Base-by-base conservation (phyloP, 2,329 filamentous ascomycete species). In the Fusarium sp. region DNA sequence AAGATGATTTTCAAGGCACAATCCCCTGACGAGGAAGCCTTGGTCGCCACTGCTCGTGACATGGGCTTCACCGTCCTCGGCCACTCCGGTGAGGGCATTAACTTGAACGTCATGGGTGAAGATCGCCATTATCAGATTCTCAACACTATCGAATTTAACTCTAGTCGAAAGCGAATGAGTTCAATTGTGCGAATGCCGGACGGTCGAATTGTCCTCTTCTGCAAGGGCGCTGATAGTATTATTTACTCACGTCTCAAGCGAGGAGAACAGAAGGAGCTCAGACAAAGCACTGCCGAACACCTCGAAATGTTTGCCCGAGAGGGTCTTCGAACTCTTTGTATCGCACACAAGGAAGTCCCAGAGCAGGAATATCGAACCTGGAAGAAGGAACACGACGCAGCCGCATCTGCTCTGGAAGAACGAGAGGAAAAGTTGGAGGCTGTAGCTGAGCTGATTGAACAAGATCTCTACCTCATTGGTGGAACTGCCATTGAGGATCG, bases 401-500 rank as follows among this genome's bases (percentile, higher is more conserved):
- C 97, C 2, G 93, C 96, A 11, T 88, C 93, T 4, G 89, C 96
- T 6, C 87, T 99, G 47, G 88, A 92, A 38, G 88, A 97, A 58
- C 92, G 96, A 75, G 97, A 99, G 76, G 93, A 97, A 73, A 98
- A 97, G 80, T 83, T 99, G 31, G 96, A 99, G 78, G 89, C 90
- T 64, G 92, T 97, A 15, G 92, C 96, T 5, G 95, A 97, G 77
- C 85, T 89, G 62, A 98, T 99, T 67, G 96, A 99, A 80, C 92
- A 94, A 67, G 91, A 98, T 17, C 86, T 99, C 8, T 93, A 88
- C 59, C 87, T 99, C 8, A 82, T 99, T 22, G 96, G 96, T 65
- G 96, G 96, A 45, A 99, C 96, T 19, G 96, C 96, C 42, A 99
- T 99, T 71, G 96, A 99, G 80, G 96, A 99, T 84, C 90, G 94